A percentile compares a stretch with the other conserved stretches of the same genome.
Conservation (phyloP, 108 stramenopile genomes). For the Cyclotella distinguenda region DNA sequence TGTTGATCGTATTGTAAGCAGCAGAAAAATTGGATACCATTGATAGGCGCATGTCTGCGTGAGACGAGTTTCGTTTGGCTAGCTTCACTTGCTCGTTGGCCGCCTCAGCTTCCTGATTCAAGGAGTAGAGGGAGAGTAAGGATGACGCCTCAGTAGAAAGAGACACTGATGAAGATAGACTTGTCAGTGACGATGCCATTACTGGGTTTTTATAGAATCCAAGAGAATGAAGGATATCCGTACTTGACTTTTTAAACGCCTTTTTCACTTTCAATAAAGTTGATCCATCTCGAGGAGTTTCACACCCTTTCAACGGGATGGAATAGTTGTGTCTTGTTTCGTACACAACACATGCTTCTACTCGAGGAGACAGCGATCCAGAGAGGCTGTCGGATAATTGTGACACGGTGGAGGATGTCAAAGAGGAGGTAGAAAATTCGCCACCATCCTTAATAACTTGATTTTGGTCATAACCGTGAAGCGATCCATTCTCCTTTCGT, state of each 20-base stretch:
- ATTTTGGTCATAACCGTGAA: no score
- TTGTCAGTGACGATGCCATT: background rate
- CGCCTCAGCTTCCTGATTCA: background rate
- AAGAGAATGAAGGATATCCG: background rate
- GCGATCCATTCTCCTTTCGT: no score
- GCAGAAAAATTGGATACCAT: slow-evolving; percentile 66
- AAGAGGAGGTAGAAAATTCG: background rate
- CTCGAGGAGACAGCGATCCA: background rate
- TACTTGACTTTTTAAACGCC: background rate
- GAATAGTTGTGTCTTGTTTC: background rate
- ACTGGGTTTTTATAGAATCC: slow-evolving; percentile 9
- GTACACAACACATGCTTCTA: background rate
- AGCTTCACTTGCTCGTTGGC: background rate
- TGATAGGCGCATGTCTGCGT: slow-evolving; percentile 50
- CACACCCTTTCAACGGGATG: background rate
- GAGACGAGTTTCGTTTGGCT: slow-evolving; percentile 35
- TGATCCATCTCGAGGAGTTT: background rate
- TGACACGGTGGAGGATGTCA: background rate
- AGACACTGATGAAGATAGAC: background rate
- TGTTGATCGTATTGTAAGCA: slow-evolving; percentile 58
- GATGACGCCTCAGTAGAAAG: background rate
- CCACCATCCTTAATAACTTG: no score
- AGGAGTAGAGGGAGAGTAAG: background rate
- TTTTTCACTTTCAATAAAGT: background rate
- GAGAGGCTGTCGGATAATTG: background rate